Conservation (phyloP, 345 rosid genomes). For the Boechera divaricarpa region DNA sequence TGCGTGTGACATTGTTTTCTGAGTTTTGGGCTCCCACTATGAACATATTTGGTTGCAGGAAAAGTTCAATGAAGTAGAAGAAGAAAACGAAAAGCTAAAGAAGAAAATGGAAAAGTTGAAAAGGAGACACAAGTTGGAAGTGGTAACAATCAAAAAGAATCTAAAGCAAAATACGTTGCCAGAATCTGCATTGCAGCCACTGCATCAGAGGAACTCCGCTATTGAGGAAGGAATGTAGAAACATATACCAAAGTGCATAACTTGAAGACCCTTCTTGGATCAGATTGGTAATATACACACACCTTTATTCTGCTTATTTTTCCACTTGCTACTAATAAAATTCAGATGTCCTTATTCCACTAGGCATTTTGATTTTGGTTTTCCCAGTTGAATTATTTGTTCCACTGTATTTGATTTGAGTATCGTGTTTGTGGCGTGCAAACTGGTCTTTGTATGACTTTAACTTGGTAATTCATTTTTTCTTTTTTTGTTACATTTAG, state of each 20-base stretch:
- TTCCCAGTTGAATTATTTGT: background rate
- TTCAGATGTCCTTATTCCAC: constrained; percentile 30
- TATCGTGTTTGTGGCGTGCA: constrained; percentile 28
- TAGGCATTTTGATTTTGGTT: constrained; percentile 28
- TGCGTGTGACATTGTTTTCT: constrained; percentile 7
- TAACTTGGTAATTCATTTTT: constrained; percentile 22
- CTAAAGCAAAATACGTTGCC: constrained; percentile 85
- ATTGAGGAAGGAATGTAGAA: constrained; percentile 39
- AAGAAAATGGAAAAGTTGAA: constrained; percentile 87
- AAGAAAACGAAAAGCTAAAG: constrained; percentile 85
- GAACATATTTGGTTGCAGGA: constrained; percentile 56
- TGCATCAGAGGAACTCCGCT: constrained; percentile 55
- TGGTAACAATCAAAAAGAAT: constrained; percentile 82
- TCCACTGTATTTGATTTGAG: constrained; percentile 11
- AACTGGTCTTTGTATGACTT: constrained; percentile 21
- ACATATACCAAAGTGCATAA: constrained; percentile 30
- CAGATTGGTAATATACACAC: constrained; percentile 30
- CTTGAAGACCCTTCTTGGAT: constrained; percentile 43
- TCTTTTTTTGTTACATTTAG: background rate
- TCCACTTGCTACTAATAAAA: constrained; percentile 34
- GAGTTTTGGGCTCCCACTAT: constrained; percentile 9
- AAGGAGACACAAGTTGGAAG: constrained; percentile 92
- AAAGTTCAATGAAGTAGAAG: constrained; percentile 52
- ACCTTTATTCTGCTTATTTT: background rate
- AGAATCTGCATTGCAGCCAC: constrained; percentile 74